Percentiles rank a stretch among this genome's conserved stretches.
phyloP scores from a whole-genome alignment of 2,329 filamentous ascomycete species.

The Aspergillus puulaauensis region DNA sequence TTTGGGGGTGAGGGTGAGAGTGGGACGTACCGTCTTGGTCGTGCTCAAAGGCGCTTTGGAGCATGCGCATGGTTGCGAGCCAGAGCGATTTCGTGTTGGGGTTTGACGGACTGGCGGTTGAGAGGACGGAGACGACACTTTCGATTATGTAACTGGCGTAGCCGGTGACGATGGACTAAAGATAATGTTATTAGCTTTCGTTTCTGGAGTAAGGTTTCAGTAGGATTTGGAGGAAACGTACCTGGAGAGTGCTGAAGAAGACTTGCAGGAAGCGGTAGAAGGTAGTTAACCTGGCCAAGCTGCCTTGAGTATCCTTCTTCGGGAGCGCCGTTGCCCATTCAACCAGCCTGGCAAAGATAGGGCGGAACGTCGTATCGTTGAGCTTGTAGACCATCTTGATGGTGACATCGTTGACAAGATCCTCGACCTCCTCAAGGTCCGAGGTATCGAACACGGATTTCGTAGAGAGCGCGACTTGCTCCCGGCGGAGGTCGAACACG shows the following conservation, averaged over 20 bases:
- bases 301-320: conserved; percentile 61
- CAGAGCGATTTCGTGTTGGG: conserved; percentile 62
- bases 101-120: conserved; percentile 37
- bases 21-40: conserved; percentile 71
- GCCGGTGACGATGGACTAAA: conserved; percentile 79
- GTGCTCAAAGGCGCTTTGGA: conserved; percentile 76
- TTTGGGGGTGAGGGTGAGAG: too few relatives aligned
- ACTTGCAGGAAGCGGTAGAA: conserved; percentile 76
- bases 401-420: conserved; percentile 65
- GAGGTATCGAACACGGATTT: conserved; percentile 44
- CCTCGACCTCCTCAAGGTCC: conserved; percentile 61
- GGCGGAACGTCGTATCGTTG: conserved; percentile 89
- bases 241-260: conserved; percentile 82
- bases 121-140: conserved; percentile 65
- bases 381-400: conserved; percentile 95
- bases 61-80: conserved; percentile 66
- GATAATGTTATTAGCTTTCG: conserved; percentile 17
- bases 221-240: conserved; percentile 21
- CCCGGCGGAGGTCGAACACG: conserved; percentile 51
- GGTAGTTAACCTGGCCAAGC: conserved; percentile 65
- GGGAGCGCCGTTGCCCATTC: conserved; percentile 72
- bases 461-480: conserved; percentile 32
- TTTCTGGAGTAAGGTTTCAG: not conserved
- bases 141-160: conserved; percentile 86
- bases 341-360: conserved; percentile 81